These are phyloP conservation scores for Fragaria ananassa DNA, from an alignment of 306 rosid genomes.

Conservation along the genomic window DNA sequence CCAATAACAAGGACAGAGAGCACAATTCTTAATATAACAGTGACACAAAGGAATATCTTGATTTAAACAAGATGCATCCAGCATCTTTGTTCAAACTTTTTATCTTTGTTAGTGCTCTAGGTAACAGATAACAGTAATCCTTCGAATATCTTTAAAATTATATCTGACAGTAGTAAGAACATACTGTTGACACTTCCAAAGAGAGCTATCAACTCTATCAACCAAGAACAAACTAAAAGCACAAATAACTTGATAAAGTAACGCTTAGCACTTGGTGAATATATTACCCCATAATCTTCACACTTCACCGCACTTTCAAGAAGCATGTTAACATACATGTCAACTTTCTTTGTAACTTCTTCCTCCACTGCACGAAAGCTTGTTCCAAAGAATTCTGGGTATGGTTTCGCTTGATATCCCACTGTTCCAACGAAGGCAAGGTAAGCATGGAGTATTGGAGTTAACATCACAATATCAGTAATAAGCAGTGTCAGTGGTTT, in stretches of 20 bases:
- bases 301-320: slow-evolving; percentile 42
- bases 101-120: too few species aligned
- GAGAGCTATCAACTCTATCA: neutral
- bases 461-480: neutral
- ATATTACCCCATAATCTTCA: slow-evolving; percentile 52
- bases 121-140: too few species aligned
- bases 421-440: slow-evolving; percentile 36
- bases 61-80: neutral
- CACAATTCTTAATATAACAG: neutral
- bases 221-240: neutral
- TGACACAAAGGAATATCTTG: neutral
- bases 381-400: slow-evolving; percentile 51
- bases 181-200: neutral
- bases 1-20: neutral
- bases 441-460: neutral
- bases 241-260: neutral
- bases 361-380: slow-evolving; percentile 65
- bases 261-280: slow-evolving; percentile 1
- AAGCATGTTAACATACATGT: slow-evolving; percentile 55
- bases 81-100: too few species aligned
- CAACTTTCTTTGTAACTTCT: slow-evolving; percentile 67
- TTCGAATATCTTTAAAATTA: too few species aligned
- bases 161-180: too few species aligned
- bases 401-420: slow-evolving; percentile 63
- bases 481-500: neutral